Percentiles rank a stretch among this genome's conserved stretches.
Evolutionary conservation across 176 grass and related monocot species (phyloP).

Genomic region (Puccinellia tenuiflora): DNA sequence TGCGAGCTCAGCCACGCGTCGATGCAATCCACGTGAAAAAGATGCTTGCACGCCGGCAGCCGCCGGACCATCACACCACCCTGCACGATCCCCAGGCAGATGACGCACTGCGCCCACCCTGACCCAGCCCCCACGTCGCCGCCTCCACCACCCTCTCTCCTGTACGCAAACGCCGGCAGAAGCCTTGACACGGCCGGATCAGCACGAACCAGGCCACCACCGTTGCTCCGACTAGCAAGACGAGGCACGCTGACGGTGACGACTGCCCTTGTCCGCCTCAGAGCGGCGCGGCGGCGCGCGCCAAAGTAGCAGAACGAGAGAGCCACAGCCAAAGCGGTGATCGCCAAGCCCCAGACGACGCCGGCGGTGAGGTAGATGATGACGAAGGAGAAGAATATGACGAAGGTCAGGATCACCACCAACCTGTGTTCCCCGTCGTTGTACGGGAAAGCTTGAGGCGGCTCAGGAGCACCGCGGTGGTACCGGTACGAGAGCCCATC

Average conservation of each 20-base stretch:
- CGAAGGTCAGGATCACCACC: conserved; percentile 29
- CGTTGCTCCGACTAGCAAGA: not conserved
- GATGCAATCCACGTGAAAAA: conserved; percentile 40
- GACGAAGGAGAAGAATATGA: conserved; percentile 34
- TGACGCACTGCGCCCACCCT: conserved; percentile 45
- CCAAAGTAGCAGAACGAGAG: conserved; percentile 15
- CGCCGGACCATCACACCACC: conserved; percentile 34
- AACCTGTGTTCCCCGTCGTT: conserved; percentile 20
- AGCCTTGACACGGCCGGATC: not conserved
- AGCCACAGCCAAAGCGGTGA: conserved; percentile 10
- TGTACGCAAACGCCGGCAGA: conserved; percentile 39
- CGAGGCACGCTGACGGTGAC: too few species aligned
- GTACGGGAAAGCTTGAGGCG: not conserved
- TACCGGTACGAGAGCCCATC: not conserved
- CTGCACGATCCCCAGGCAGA: conserved; percentile 38
- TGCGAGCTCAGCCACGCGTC: conserved; percentile 26
- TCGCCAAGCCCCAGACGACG: conserved; percentile 12
- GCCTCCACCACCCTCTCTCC: not conserved
- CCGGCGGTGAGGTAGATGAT: conserved; percentile 38
- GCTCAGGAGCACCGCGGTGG: not conserved
- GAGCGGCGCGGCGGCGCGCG: not conserved
- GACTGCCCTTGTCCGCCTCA: not conserved
- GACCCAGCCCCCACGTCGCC: not conserved
- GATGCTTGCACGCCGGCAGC: conserved; percentile 34
- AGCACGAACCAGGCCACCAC: not conserved